phyloP scores from a whole-genome alignment of 306 rosid species.

The Glycine soja region DNA sequence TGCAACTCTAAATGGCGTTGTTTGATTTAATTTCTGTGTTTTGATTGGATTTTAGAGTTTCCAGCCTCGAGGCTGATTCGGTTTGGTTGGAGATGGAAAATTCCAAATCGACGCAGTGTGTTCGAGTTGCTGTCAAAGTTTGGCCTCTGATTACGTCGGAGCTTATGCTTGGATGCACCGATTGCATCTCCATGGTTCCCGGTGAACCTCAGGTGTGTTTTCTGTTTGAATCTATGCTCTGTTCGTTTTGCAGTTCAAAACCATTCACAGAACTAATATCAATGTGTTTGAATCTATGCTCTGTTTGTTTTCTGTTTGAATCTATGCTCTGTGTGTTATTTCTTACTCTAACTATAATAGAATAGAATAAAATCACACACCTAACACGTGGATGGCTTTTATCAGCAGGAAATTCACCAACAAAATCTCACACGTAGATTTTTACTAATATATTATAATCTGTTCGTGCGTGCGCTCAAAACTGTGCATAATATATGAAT shows the following conservation, averaged over 20 bases:
- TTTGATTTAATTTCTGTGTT: not conserved
- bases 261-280: too few relatives aligned
- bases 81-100: constrained; percentile 63
- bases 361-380: constrained; percentile 21
- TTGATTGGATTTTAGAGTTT: constrained; percentile 43
- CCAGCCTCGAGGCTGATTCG: constrained; percentile 28
- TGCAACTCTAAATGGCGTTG: not conserved
- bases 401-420: constrained; percentile 6
- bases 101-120: constrained; percentile 68
- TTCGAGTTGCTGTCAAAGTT: constrained; percentile 85
- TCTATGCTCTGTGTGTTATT: too few relatives aligned
- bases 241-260: not conserved
- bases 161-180: constrained; percentile 87
- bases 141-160: constrained; percentile 88
- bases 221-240: not conserved
- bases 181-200: constrained; percentile 80
- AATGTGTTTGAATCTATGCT: too few relatives aligned
- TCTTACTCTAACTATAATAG: too few relatives aligned
- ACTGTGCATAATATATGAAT: not conserved
- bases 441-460: constrained; percentile 1
- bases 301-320: too few relatives aligned
- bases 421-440: constrained; percentile 25
- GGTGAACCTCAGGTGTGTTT: constrained; percentile 82
- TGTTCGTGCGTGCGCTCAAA: not conserved
- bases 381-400: constrained; percentile 45